Base-by-base conservation (phyloP, 2,329 filamentous ascomycete genomes). In the Drechslerella dactyloides region DNA sequence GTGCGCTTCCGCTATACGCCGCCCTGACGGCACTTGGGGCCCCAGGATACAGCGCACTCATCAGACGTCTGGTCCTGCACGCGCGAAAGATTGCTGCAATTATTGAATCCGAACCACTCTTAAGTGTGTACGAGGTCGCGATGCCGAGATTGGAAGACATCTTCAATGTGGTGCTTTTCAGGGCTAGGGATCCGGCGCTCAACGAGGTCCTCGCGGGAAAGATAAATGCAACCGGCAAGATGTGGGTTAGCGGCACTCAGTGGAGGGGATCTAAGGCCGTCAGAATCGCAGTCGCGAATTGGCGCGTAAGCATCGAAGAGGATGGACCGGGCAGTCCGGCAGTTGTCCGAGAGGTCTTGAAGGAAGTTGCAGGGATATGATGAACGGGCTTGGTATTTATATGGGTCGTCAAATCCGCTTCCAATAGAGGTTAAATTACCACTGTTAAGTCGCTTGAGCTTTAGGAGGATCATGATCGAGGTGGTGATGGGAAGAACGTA, bases 1-100 rank as follows among this genome's bases (percentile, higher is more conserved):
- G 93, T 59, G 93, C 93, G 0, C 82, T 97, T n/a, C 93, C 93
- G 0, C 89, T 91, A 7, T 97, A 97, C 77, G 88, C 91, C 10
- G 89, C 88, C 0, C 83, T 97, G 1, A 79, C 89, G 19, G 88
- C 89, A 52, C 89, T 94, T 76, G 93, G 93, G 0, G 82, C 83
- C 1, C 78, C 83, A 0, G 92, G 91, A 0, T 86, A 96, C 74
- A 82, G 83, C 0, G 81, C 83, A 0, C 89, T 96, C 81, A 81
- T 96, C 2, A 83, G 85, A 72, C 84, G 86, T 24, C 92, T 96
- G 81, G 87, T 92, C 24, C 80, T 82, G 2, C 83, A 96, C 4
- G 87, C 91, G 0, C 84, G 91, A 21, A 82, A 79, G 15, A 84
- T 96, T 37, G 87, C 90, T 0, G 79, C 76, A 0, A 80, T 97